These are phyloP conservation scores for Heterobasidion parviporum DNA, from an alignment of 1,284 basidiomycete species.

Conservation along the genomic window DNA sequence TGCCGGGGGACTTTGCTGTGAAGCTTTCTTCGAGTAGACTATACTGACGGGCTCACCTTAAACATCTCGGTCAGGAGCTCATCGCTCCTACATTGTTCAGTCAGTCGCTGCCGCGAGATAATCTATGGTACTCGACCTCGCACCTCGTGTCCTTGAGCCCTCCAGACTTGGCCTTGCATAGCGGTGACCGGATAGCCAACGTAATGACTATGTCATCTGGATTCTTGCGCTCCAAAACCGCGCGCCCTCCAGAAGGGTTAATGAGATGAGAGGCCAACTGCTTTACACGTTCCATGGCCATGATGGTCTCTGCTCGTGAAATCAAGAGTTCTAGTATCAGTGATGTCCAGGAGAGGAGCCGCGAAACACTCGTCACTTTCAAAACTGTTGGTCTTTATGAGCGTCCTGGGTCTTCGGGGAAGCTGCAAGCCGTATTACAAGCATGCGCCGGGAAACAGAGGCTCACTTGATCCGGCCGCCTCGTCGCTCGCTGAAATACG, in stretches of 20 bases:
- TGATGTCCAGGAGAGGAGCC: too few relatives aligned
- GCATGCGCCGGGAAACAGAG: background rate
- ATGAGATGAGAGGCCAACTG: background rate
- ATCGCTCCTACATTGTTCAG: background rate
- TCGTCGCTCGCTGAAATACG: background rate
- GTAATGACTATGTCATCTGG: slow-evolving; percentile 2
- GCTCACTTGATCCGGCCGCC: background rate
- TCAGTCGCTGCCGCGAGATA: background rate
- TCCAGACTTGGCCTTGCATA: slow-evolving; percentile 2
- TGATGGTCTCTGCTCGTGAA: background rate
- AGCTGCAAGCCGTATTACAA: background rate
- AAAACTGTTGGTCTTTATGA: background rate
- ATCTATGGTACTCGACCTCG: background rate
- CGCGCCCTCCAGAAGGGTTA: background rate
- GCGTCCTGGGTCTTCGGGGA: background rate
- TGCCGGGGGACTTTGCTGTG: background rate
- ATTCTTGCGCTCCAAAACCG: slow-evolving; percentile 1
- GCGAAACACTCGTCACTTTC: too few relatives aligned
- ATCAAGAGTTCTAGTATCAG: too few relatives aligned
- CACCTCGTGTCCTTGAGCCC: slow-evolving; percentile 5
- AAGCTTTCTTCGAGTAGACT: background rate
- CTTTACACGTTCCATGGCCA: slow-evolving; percentile 1
- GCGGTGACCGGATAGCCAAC: slow-evolving; percentile 2
- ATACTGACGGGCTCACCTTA: background rate
- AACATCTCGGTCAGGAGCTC: slow-evolving; percentile 6